These are phyloP conservation scores for Sphagnurus paluster DNA, from an alignment of 1,284 basidiomycete genomes.

Conservation along the genomic window DNA sequence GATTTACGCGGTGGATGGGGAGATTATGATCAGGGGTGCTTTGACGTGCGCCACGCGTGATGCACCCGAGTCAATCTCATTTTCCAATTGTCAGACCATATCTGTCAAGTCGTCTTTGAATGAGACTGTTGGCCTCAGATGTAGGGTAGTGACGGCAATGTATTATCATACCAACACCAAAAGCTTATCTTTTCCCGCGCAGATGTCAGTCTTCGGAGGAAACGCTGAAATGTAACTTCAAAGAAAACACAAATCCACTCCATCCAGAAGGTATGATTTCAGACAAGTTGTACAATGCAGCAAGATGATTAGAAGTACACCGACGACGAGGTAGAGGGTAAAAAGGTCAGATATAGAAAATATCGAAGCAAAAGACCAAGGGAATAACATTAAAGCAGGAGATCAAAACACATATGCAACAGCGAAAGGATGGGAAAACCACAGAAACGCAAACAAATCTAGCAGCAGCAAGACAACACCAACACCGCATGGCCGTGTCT, in stretches of 20 bases:
- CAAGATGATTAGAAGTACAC: slow-evolving; percentile 19
- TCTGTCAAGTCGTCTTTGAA: too few relatives aligned
- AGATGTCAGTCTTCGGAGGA: too few relatives aligned
- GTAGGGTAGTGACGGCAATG: too few relatives aligned
- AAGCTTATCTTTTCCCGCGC: too few relatives aligned
- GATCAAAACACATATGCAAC: slow-evolving; percentile 14
- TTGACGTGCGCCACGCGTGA: too few relatives aligned
- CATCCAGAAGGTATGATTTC: slow-evolving; percentile 22
- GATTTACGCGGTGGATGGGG: too few relatives aligned
- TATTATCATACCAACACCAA: too few relatives aligned
- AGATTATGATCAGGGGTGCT: too few relatives aligned
- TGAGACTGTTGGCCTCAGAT: too few relatives aligned
- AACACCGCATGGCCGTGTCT: not conserved
- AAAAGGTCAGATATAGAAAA: slow-evolving; percentile 8
- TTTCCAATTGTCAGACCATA: too few relatives aligned
- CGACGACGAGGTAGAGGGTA: slow-evolving; percentile 7
- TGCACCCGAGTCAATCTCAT: too few relatives aligned
- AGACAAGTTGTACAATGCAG: slow-evolving; percentile 21
- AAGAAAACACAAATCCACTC: slow-evolving; percentile 9
- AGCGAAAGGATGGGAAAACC: slow-evolving; percentile 4
- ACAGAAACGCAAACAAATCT: slow-evolving; percentile 11
- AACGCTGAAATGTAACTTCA: too few relatives aligned
- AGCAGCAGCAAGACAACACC: slow-evolving; percentile 14
- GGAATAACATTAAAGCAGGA: slow-evolving; percentile 15
- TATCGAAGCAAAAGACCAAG: slow-evolving; percentile 8